These are phyloP conservation scores for Backusella parvicylindrica DNA, from an alignment of 192 early-diverging fungal genomes.

Conservation along the genomic window DNA sequence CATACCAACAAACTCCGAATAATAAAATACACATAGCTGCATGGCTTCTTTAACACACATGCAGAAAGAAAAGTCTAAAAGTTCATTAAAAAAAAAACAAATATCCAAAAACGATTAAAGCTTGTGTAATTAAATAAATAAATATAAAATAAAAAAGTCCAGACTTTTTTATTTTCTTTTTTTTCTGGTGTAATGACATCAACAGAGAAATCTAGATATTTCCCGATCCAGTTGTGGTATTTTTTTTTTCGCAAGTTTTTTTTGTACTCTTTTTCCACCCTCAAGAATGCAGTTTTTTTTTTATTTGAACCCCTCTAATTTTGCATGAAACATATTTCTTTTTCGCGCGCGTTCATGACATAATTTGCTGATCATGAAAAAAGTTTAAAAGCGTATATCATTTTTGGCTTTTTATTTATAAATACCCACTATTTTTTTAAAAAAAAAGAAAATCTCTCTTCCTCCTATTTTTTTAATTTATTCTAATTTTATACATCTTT, in stretches of 20 bases:
- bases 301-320: constrained; percentile 10
- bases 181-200: constrained; percentile 1
- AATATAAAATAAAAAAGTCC: background rate
- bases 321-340: constrained; percentile 33
- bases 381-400: constrained; percentile 11
- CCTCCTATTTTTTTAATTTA: constrained; percentile 9
- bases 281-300: constrained; percentile 17
- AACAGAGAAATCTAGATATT: constrained; percentile 10
- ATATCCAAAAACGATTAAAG: background rate
- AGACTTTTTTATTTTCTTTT: constrained; percentile 8
- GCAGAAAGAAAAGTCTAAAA: constrained; percentile 1
- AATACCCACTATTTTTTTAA: background rate
- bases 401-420: background rate
- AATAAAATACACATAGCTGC: background rate
- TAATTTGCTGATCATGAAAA: constrained; percentile 24
- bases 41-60: background rate
- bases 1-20: constrained; percentile 3
- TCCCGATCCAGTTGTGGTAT: constrained; percentile 6
- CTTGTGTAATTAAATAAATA: background rate
- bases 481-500: background rate
- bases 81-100: background rate
- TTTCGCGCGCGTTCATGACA: constrained; percentile 12
- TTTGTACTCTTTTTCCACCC: background rate
- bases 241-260: background rate
- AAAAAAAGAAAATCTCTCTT: constrained; percentile 5